phyloP scores from a whole-genome alignment of 2,329 filamentous ascomycete genomes.

The Pyrenophora tritici-repentis region DNA sequence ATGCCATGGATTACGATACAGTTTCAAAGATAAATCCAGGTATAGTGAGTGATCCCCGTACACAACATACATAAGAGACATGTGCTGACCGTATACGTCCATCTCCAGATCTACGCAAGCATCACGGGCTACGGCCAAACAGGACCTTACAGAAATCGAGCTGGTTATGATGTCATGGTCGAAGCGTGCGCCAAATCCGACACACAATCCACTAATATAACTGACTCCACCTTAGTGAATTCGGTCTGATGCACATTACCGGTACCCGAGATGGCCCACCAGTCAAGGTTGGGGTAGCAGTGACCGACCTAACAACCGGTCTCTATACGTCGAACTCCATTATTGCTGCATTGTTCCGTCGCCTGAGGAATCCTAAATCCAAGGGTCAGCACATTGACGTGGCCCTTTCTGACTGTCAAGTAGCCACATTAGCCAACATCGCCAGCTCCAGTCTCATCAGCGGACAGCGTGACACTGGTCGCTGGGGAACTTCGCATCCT shows the following conservation, averaged over 20 bases:
- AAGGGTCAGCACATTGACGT: constrained; percentile 92
- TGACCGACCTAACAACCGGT: constrained; percentile 93
- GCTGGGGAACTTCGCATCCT: constrained; percentile 98
- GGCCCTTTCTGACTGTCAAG: constrained; percentile 89
- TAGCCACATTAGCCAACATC: constrained; percentile 92
- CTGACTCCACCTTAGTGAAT: constrained; percentile 60
- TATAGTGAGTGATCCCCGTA: constrained; percentile 48
- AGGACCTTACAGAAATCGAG: constrained; percentile 82
- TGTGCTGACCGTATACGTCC: too few relatives aligned
- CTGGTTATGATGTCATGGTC: constrained; percentile 99
- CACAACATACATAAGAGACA: too few relatives aligned
- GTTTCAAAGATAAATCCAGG: constrained; percentile 79
- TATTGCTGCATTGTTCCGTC: constrained; percentile 85
- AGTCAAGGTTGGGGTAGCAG: constrained; percentile 95
- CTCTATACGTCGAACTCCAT: constrained; percentile 94
- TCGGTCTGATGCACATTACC: constrained; percentile 98
- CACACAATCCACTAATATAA: background rate
- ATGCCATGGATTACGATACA: constrained; percentile 84
- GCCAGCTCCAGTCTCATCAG: constrained; percentile 90
- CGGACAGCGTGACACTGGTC: constrained; percentile 81
- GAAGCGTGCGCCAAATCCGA: constrained; percentile 64
- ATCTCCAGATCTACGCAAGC: constrained; percentile 75
- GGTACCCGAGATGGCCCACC: constrained; percentile 85
- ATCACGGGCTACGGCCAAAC: constrained; percentile 98
- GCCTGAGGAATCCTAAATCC: constrained; percentile 67